Evolutionary conservation across 2,329 filamentous ascomycete genomes (phyloP).

Genomic region (Amesomyces nigricolor): DNA sequence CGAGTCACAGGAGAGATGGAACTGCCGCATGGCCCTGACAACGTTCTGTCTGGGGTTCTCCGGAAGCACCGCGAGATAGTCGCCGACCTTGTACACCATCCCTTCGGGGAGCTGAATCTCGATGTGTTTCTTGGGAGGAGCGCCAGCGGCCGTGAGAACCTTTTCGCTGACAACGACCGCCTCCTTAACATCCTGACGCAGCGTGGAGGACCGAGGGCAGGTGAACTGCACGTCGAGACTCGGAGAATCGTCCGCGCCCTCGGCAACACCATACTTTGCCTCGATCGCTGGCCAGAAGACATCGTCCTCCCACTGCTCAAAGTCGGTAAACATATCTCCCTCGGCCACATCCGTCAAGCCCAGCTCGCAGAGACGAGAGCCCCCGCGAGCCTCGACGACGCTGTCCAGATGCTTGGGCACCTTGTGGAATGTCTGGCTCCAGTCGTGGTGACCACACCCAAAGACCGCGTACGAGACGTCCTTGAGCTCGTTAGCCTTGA

Average conservation of each 20-base stretch:
- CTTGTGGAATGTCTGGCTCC: constrained; percentile 58
- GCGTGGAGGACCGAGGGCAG: constrained; percentile 48
- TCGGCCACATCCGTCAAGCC: constrained; percentile 56
- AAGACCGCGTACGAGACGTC: constrained; percentile 63
- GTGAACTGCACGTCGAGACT: constrained; percentile 46
- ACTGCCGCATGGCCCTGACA: constrained; percentile 57
- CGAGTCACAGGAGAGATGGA: constrained; percentile 64
- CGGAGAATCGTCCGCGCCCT: constrained; percentile 27
- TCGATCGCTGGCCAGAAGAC: constrained; percentile 46
- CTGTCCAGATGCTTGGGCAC: constrained; percentile 59
- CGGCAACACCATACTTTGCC: constrained; percentile 34
- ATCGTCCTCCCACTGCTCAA: constrained; percentile 63
- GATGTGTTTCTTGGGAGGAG: constrained; percentile 53
- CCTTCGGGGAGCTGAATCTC: constrained; percentile 62
- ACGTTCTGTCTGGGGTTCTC: constrained; percentile 61
- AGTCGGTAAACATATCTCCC: constrained; percentile 61
- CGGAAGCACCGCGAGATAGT: constrained; percentile 70
- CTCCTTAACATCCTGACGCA: constrained; percentile 60
- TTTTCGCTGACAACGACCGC: constrained; percentile 52
- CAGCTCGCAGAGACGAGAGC: constrained; percentile 41
- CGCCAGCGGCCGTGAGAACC: constrained; percentile 36
- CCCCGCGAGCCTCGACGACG: constrained; percentile 45
- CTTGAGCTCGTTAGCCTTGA: constrained; percentile 46
- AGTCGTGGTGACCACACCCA: constrained; percentile 55
- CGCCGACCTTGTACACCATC: constrained; percentile 63